Evolutionary conservation across 2,329 filamentous ascomycete genomes (phyloP), one percentile per base, ranked within the genome.

Genomic region (Fusarium sp.): DNA sequence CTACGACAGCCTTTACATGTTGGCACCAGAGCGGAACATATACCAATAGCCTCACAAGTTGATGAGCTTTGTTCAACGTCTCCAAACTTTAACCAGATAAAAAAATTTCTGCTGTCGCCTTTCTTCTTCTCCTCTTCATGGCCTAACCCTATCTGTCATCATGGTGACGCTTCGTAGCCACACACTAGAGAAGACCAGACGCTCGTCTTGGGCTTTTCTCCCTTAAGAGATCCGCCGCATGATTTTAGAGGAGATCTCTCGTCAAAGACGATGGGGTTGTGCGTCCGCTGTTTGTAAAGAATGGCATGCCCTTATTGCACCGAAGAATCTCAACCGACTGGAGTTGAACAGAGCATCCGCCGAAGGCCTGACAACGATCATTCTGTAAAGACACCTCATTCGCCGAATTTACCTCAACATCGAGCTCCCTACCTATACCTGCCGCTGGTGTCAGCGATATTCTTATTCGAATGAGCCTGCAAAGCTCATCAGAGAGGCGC

Each of bases 261-360:
- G 5, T 8, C 38, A 43, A 44, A 28, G 23, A n/a, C 23, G 38
- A 13, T 58, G 38, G 49, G 25, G 50, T 28, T 12, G 23, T 38
- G 30, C 49, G 9, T 44, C 50, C 28, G 13, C 30, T 32, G 38
- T 62, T 21, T 58, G 50, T 37, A 62, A 35, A 58, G 16, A 62
- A 35, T 44, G 49, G 59, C 49, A 57, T 23, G 23, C 23, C 38
- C 23, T 44, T 23, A 23, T 62, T 42, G 37, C 38, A 37, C 13
- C 32, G n/a, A 58, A 44, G n/a, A 57, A 62, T 3, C 23, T 62
- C 15, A 16, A 32, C 18, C 32, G 37, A 12, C 37, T 62, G n/a
- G 50, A 58, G 23, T 19, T 62, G 49, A 30, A 57, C 25, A 9
- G 9, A 32, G 19, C 18, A 37, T 37, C 32, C 33, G 21, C 35